Base-by-base conservation (phyloP, 176 grass and related monocot genomes). In the Chrysopogon serrulatus region DNA sequence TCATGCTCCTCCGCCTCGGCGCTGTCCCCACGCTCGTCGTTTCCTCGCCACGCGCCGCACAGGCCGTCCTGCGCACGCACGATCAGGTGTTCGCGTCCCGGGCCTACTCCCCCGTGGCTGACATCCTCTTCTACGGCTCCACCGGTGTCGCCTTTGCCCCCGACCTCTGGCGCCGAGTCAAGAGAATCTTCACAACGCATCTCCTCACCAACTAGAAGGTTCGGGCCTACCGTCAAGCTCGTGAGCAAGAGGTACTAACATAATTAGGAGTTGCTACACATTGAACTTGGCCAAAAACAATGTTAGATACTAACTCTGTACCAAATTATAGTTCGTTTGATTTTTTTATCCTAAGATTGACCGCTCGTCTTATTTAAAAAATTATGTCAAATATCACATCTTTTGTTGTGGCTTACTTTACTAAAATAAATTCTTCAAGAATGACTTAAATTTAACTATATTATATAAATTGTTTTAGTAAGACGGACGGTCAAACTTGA, bases 51-150 rank as follows among this genome's bases (percentile, higher is more conserved):
- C 33, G 33, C 65, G 65, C 65, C 33, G 33, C 65, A 2, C 65
- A 67, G 65, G 65, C 65, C 18, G 33, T 67, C 9, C 65, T 67
- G 65, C 65, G 65, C 65, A 67, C 33, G 65, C 65, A 67, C 18
- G 65, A 67, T 18, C 65, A 67, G 0, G 65, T 67, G 8, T 67
- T 67, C 65, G 65, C 65, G 65, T 67, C 65, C 17, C 33, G 65
- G 65, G 65, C 65, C 1, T 2, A 68, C 65, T 68, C 65, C 34
- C 65, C 34, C 65, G 65, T 68, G 1, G 21, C 65, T 5, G 65
- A 68, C 34, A 68, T 68, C 65, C 65, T 68, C 65, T 68, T 68
- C 65, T 68, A 68, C 19, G 65, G 65, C 34, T 68, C 65, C 16
- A 4, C 33, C 34, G 65, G 39, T 5, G 65, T 68, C 8, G 65